These are phyloP conservation scores for Globisporangium echinulatum DNA, from an alignment of 352 stramenopile species.

Conservation along the genomic window DNA sequence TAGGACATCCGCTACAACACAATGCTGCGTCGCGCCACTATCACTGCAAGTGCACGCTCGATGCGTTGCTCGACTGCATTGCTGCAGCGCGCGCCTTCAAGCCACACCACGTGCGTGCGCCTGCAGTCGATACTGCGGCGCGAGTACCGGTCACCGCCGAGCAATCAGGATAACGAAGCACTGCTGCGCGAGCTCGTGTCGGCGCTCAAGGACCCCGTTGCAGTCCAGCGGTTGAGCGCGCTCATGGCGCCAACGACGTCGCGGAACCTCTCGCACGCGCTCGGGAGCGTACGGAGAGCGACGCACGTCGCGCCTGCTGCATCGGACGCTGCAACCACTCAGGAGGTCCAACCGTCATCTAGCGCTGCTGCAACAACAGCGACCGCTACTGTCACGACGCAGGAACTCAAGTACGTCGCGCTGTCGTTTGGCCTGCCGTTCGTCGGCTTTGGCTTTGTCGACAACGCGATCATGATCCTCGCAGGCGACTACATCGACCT, in stretches of 20 bases:
- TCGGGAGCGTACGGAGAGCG: conserved; percentile 20
- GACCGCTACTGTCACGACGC: conserved; percentile 22
- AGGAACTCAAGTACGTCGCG: conserved; percentile 60
- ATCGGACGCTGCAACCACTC: not conserved
- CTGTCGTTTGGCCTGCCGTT: conserved; percentile 87
- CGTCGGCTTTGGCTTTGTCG: conserved; percentile 96
- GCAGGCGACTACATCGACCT: conserved; percentile 86
- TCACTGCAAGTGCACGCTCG: not conserved
- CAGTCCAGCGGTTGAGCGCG: conserved; percentile 23
- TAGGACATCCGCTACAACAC: not conserved
- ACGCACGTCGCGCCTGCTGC: conserved; percentile 1
- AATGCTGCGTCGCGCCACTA: not conserved
- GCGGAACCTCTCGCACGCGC: conserved; percentile 40
- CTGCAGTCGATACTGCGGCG: not conserved
- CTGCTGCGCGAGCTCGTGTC: conserved; percentile 36
- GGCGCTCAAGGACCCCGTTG: conserved; percentile 27
- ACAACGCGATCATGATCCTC: conserved; percentile 95
- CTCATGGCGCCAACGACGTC: conserved; percentile 43
- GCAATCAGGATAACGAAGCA: conserved; percentile 24
- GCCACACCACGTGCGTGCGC: not conserved
- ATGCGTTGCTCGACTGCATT: not conserved
- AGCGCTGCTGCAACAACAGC: not conserved
- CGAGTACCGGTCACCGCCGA: conserved; percentile 6
- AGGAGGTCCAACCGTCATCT: no score
- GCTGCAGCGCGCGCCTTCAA: not conserved